These are phyloP conservation scores for Fusarium kyushuense DNA, from an alignment of 2,329 filamentous ascomycete genomes.

Conservation along the genomic window DNA sequence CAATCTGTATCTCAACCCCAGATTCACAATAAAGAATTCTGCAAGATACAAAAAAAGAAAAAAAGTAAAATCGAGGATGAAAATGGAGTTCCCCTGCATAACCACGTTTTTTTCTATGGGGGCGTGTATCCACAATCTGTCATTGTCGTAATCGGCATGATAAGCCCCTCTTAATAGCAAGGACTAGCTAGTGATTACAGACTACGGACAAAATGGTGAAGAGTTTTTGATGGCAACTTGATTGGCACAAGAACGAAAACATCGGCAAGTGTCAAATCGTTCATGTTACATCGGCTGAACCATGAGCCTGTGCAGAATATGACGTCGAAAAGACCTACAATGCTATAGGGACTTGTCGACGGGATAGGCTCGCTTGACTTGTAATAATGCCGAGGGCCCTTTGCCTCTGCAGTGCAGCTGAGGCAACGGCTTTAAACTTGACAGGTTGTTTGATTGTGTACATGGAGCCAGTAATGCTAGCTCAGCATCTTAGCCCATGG, in stretches of 20 bases:
- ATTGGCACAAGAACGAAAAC: neutral
- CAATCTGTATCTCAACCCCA: too few relatives aligned
- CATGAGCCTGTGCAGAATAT: constrained; percentile 3
- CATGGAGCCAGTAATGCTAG: neutral
- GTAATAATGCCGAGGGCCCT: constrained; percentile 2
- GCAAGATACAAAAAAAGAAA: neutral
- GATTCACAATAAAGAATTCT: neutral
- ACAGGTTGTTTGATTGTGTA: neutral
- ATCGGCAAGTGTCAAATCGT: neutral
- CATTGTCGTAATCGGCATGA: neutral
- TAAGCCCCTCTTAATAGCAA: neutral
- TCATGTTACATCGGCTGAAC: constrained; percentile 20
- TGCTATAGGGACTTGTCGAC: neutral
- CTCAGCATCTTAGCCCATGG: neutral
- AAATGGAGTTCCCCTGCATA: neutral
- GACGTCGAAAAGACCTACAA: neutral
- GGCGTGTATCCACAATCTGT: neutral
- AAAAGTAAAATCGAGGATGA: neutral
- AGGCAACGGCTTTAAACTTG: neutral
- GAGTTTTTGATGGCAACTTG: neutral
- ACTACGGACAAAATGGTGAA: neutral
- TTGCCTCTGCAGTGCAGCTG: neutral
- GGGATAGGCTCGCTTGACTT: neutral
- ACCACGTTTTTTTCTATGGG: neutral
- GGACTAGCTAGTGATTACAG: too few relatives aligned